phyloP scores from a whole-genome alignment of 2,329 filamentous ascomycete genomes.

The Zopfia rhizophila region DNA sequence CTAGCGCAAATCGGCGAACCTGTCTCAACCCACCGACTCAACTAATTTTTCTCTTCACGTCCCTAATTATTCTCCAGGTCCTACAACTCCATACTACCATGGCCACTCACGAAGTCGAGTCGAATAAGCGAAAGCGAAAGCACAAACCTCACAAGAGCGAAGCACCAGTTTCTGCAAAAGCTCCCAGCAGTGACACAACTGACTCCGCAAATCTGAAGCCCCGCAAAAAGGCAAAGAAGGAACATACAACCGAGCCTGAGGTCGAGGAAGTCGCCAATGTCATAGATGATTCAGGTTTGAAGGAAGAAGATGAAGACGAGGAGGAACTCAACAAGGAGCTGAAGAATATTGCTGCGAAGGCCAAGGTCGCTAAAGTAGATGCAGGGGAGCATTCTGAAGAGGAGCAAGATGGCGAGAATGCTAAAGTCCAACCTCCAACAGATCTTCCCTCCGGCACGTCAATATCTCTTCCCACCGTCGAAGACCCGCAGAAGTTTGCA shows the following conservation, averaged over 20 bases:
- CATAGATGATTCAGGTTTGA: conserved; percentile 42
- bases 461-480: conserved; percentile 68
- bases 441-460: conserved; percentile 67
- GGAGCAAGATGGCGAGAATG: conserved; percentile 44
- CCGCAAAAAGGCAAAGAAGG: conserved; percentile 55
- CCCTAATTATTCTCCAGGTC: not conserved
- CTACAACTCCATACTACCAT: conserved; percentile 35
- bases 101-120: conserved; percentile 51
- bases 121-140: conserved; percentile 62
- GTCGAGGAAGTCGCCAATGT: conserved; percentile 31
- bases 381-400: conserved; percentile 43
- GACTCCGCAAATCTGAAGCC: conserved; percentile 46
- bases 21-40: conserved; percentile 1
- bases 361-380: conserved; percentile 35
- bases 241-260: conserved; percentile 44
- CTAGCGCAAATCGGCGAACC: not conserved
- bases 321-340: conserved; percentile 47
- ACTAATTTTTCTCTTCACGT: conserved; percentile 2
- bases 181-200: conserved; percentile 47
- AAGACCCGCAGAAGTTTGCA: conserved; percentile 76
- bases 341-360: conserved; percentile 42
- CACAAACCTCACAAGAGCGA: conserved; percentile 52
- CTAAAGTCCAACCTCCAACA: conserved; percentile 46
- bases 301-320: conserved; percentile 45
- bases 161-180: conserved; percentile 32